Conservation (phyloP, 1,139 yeast species). For the Blastobotrys buckinghamii region DNA sequence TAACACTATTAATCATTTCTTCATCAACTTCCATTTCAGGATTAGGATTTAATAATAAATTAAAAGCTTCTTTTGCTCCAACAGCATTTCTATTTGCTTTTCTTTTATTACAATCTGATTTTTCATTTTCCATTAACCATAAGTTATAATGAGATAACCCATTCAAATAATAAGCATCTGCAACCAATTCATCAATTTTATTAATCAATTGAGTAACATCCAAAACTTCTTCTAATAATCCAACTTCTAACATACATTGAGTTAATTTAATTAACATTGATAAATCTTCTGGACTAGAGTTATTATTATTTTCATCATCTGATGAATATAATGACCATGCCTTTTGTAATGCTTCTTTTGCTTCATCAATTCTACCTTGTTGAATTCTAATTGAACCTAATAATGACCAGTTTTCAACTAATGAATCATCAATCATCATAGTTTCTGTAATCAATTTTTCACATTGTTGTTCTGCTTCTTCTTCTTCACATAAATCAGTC, state of each 20-base stretch:
- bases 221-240: constrained; percentile 57
- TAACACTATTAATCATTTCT: constrained; percentile 27
- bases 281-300: constrained; percentile 50
- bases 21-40: constrained; percentile 27
- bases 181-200: constrained; percentile 75
- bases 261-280: constrained; percentile 66
- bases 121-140: constrained; percentile 15
- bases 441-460: constrained; percentile 65
- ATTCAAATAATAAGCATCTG: constrained; percentile 76
- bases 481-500: constrained; percentile 95
- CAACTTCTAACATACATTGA: constrained; percentile 55
- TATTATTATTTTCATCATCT: no score
- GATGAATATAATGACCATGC: constrained; percentile 69
- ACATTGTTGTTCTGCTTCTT: constrained; percentile 78
- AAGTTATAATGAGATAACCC: constrained; percentile 65
- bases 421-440: constrained; percentile 49
- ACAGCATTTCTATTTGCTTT: constrained; percentile 27
- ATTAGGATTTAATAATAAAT: constrained; percentile 20
- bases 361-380: constrained; percentile 73
- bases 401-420: constrained; percentile 78
- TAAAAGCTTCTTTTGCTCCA: constrained; percentile 32
- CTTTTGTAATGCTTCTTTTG: constrained; percentile 57
- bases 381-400: constrained; percentile 87
- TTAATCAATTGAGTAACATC: constrained; percentile 56
- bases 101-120: constrained; percentile 13